Conservation (phyloP, 345 rosid species). For the Eucalyptus marginata region DNA sequence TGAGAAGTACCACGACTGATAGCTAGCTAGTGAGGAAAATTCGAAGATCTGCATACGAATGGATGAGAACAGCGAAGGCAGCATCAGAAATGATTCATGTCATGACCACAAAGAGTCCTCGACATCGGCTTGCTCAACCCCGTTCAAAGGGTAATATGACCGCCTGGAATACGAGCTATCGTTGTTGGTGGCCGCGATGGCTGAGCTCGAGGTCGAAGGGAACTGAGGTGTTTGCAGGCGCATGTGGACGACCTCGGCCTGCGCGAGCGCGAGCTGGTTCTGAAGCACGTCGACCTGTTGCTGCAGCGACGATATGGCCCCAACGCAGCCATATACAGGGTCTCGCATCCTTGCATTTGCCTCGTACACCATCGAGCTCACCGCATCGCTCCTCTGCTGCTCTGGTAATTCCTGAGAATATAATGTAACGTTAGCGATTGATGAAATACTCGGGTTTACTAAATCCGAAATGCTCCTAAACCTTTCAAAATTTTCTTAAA, state of each 20-base stretch:
- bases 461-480: background rate
- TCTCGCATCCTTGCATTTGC: constrained; percentile 84
- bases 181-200: background rate
- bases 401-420: background rate
- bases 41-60: background rate
- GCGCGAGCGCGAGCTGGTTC: constrained; percentile 63
- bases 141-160: constrained; percentile 10
- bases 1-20: background rate
- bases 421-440: background rate
- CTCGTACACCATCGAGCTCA: constrained; percentile 87
- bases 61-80: background rate
- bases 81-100: background rate
- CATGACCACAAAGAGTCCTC: constrained; percentile 33
- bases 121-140: constrained; percentile 10
- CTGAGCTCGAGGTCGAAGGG: background rate
- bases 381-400: constrained; percentile 72
- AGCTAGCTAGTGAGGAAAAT: background rate
- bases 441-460: background rate
- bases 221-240: constrained; percentile 12
- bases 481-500: background rate
- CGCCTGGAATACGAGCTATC: background rate
- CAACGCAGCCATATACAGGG: constrained; percentile 88
- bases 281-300: constrained; percentile 71
- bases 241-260: constrained; percentile 67
- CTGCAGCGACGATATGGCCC: constrained; percentile 75